Conservation (phyloP, 176 grass and related monocot genomes). For the Phragmites australis region DNA sequence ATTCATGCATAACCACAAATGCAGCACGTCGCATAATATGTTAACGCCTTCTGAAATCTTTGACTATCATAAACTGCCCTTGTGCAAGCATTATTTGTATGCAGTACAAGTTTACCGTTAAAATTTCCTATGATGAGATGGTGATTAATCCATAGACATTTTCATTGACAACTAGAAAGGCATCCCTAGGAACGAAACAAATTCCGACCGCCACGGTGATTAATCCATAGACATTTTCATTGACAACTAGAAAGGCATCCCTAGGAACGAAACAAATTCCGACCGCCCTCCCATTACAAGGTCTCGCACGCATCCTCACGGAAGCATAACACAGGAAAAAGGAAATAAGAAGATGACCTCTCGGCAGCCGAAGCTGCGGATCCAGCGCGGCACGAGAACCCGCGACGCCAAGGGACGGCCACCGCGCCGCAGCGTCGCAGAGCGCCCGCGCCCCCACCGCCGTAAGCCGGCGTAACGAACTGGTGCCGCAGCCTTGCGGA, state of each 20-base stretch:
- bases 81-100: not conserved
- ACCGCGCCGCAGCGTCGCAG: not conserved
- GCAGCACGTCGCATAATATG: not conserved
- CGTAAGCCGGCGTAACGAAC: not conserved
- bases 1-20: not conserved
- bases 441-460: not conserved
- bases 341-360: conserved; percentile 23
- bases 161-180: not conserved
- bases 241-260: not conserved
- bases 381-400: conserved; percentile 38
- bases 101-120: not conserved
- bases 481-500: not conserved
- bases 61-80: not conserved
- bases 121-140: not conserved
- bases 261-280: not conserved
- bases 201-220: too few species aligned
- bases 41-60: not conserved
- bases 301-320: not conserved
- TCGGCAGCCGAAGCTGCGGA: conserved; percentile 43
- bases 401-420: not conserved
- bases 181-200: not conserved
- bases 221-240: not conserved
- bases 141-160: not conserved
- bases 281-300: not conserved
- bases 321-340: not conserved